Conservation (phyloP, 2,329 filamentous ascomycete species). For the Fusarium ramigenum region DNA sequence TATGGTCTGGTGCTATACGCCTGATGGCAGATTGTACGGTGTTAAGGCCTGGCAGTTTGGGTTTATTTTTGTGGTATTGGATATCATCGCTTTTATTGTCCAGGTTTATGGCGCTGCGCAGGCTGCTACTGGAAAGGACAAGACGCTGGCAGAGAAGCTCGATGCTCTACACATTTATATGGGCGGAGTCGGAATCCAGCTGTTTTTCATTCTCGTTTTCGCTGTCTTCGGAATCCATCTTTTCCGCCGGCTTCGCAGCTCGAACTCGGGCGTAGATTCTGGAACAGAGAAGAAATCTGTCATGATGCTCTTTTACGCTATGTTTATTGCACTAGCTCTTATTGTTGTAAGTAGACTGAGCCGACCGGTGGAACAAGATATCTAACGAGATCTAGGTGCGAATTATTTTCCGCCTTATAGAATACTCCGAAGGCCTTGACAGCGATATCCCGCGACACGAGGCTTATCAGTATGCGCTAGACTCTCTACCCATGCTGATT, state of each 20-base stretch:
- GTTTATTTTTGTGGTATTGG: not conserved
- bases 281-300: not conserved
- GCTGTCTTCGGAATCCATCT: not conserved
- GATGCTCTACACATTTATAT: not conserved
- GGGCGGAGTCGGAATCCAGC: not conserved
- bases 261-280: not conserved
- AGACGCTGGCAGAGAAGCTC: accelerated
- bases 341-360: not conserved
- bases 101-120: not conserved
- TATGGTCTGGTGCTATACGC: not conserved
- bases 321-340: not conserved
- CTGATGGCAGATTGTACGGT: not conserved
- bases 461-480: not conserved
- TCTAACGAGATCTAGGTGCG: not conserved
- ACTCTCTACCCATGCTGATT: not conserved
- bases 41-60: not conserved
- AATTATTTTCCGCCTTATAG: not conserved
- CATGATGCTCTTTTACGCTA: not conserved
- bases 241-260: not conserved
- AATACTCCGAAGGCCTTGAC: not conserved
- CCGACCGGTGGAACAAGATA: accelerated
- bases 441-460: not conserved
- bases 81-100: not conserved
- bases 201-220: not conserved
- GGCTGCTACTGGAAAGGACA: not conserved